Evolutionary conservation across 345 rosid species (phyloP), one percentile per base, ranked within the genome.

Genomic region (Arabidopsis suecica): DNA sequence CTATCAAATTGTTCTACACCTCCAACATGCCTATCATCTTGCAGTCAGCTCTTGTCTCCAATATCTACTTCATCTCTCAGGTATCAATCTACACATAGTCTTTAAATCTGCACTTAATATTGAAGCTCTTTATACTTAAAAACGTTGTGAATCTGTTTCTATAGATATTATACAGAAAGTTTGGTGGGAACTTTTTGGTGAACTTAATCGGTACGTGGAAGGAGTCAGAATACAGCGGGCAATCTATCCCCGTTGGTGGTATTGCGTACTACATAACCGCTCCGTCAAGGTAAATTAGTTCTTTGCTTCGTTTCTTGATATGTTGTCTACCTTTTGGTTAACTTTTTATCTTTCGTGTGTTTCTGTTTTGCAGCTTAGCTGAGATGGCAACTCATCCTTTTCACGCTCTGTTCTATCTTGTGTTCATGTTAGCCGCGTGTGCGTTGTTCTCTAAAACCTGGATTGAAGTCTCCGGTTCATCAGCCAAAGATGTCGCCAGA

Each of bases 341-440:
- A 30, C 37, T 12, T 54, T 37, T 54, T 37, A 54, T 28, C 36
- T 54, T 28, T 54, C 13, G 12, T 28, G 13, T 25, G 9, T 28
- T 54, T 28, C 37, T 54, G 7, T 12, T 13, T 6, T 28, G 59
- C 37, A 54, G 59, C 59, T 54, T 54, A 28, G 20, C 18, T 54
- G 59, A 54, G 37, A 54, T 54, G 37, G 59, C 59, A 54, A 28
- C 59, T 54, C 59, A 54, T 28, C 59, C 59, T 54, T 54, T 54
- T 37, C 59, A 54, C 10, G 59, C 37, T 3, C 18, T 54, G 9
- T 54, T 54, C 59, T 54, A 54, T 37, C 59, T 54, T 12, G 59
- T 54, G 18, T 54, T 54, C 37, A 54, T 28, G 59, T 54, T 54
- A 54, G 59, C 37, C 18, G 36, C 9, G 1, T 54, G 59, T 54